phyloP scores from a whole-genome alignment of 179 eudicot genomes.

The Beta corolliflora region DNA sequence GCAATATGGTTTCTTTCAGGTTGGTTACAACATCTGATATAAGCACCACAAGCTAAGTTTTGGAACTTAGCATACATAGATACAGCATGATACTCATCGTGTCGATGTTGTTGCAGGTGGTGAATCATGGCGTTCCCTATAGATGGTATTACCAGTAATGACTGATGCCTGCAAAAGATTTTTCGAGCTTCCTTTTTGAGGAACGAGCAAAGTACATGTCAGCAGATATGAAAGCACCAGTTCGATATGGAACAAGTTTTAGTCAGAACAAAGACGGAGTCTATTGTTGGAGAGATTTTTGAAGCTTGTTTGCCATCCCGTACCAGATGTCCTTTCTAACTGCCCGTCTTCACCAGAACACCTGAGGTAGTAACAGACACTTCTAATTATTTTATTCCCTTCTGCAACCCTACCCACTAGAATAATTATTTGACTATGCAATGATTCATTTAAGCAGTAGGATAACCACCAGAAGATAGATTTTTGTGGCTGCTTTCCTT shows the following conservation, averaged over 20 bases:
- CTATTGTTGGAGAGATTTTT: slow-evolving; percentile 51
- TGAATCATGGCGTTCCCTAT: slow-evolving; percentile 59
- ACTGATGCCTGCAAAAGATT: slow-evolving; percentile 54
- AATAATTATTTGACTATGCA: slow-evolving; percentile 8
- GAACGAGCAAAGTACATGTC: slow-evolving; percentile 69
- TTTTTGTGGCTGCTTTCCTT: slow-evolving; percentile 7
- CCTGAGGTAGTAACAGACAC: slow-evolving; percentile 33
- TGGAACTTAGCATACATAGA: slow-evolving; percentile 5
- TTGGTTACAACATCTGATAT: slow-evolving; percentile 26
- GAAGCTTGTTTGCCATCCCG: slow-evolving; percentile 38
- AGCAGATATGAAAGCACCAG: slow-evolving; percentile 56
- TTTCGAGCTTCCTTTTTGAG: slow-evolving; percentile 67
- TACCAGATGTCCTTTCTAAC: slow-evolving; percentile 26
- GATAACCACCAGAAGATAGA: slow-evolving; percentile 13
- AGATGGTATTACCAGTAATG: slow-evolving; percentile 48
- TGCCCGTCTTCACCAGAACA: slow-evolving; percentile 46
- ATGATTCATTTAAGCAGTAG: slow-evolving; percentile 8
- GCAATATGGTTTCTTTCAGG: slow-evolving; percentile 87
- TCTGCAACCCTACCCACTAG: slow-evolving; percentile 18
- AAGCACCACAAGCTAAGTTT: background rate
- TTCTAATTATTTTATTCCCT: background rate
- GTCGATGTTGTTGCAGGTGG: slow-evolving; percentile 49
- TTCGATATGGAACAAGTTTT: slow-evolving; percentile 62
- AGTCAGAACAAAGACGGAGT: slow-evolving; percentile 46
- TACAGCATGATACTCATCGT: slow-evolving; percentile 6